Conservation (phyloP, 768 basidiomycete genomes). For the Lanmaoa rubissima region DNA sequence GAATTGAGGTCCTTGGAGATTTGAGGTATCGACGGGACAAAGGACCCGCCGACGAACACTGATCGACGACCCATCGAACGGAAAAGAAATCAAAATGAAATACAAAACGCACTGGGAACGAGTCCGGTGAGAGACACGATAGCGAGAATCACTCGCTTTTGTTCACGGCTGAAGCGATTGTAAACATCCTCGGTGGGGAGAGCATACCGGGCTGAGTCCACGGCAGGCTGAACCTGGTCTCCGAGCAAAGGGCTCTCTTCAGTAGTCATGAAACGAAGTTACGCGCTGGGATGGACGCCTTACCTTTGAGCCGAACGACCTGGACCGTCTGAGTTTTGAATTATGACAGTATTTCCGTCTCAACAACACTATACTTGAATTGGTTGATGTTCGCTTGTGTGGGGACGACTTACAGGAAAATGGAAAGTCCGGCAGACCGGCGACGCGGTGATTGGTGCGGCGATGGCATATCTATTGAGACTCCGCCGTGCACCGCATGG, state of each 20-base stretch:
- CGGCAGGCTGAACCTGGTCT: not conserved
- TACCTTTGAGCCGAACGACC: not conserved
- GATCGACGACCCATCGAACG: not conserved
- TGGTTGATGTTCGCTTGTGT: not conserved
- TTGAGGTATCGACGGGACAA: constrained; percentile 73
- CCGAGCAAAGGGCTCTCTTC: constrained; percentile 31
- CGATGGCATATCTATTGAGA: not conserved
- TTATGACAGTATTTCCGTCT: too few species aligned
- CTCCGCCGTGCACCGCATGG: not conserved
- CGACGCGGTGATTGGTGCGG: not conserved
- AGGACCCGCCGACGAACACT: constrained; percentile 71
- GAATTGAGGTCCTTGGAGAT: constrained; percentile 64
- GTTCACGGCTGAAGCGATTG: constrained; percentile 49
- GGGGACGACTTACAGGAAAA: not conserved
- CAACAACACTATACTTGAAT: not conserved
- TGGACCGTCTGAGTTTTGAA: not conserved
- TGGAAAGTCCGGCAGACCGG: not conserved
- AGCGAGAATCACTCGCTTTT: constrained; percentile 54
- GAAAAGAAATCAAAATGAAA: not conserved
- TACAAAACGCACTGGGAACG: constrained; percentile 50
- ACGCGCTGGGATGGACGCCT: not conserved
- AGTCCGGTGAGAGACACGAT: constrained; percentile 62
- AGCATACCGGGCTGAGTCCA: not conserved
- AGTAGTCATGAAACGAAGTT: constrained; percentile 15
- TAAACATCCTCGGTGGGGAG: constrained; percentile 42